These are phyloP conservation scores for Voacanga thouarsii DNA, from an alignment of 257 asterid genomes.

Conservation along the genomic window DNA sequence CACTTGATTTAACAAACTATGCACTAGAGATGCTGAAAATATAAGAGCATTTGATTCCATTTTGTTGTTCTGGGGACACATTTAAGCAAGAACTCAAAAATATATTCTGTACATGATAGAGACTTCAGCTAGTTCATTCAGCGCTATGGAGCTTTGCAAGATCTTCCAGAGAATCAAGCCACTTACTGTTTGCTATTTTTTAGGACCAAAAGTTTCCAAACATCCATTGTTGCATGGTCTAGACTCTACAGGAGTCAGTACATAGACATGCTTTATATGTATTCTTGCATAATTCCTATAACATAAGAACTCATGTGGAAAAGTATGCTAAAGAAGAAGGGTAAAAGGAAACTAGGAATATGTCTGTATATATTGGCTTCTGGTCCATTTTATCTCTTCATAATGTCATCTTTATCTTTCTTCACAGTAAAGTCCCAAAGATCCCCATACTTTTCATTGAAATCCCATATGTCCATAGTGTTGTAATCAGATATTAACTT, in stretches of 20 bases:
- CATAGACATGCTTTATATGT: not conserved
- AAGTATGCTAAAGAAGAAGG: not conserved
- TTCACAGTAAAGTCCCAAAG: constrained; percentile 79
- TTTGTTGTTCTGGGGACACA: not conserved
- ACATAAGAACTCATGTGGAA: not conserved
- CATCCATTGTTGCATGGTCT: not conserved
- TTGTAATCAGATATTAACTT: constrained; percentile 79
- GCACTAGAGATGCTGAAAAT: not conserved
- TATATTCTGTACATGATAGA: not conserved
- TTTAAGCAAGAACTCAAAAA: not conserved
- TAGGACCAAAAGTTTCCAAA: not conserved
- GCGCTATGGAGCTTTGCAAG: not conserved
- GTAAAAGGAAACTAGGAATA: not conserved
- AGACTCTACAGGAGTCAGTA: not conserved
- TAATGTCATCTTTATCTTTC: constrained; percentile 51
- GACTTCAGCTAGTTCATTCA: constrained; percentile 2
- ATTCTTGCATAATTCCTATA: not conserved
- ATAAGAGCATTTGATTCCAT: not conserved
- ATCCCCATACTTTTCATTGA: constrained; percentile 82
- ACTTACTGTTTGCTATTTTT: not conserved
- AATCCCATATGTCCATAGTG: constrained; percentile 90
- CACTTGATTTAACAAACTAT: not conserved
- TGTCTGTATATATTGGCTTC: not conserved
- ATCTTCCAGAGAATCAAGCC: not conserved
- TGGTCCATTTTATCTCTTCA: constrained; percentile 41